Evolutionary conservation across 2,329 filamentous ascomycete species (phyloP).

Genomic region (Pyrenochaeta sp.): DNA sequence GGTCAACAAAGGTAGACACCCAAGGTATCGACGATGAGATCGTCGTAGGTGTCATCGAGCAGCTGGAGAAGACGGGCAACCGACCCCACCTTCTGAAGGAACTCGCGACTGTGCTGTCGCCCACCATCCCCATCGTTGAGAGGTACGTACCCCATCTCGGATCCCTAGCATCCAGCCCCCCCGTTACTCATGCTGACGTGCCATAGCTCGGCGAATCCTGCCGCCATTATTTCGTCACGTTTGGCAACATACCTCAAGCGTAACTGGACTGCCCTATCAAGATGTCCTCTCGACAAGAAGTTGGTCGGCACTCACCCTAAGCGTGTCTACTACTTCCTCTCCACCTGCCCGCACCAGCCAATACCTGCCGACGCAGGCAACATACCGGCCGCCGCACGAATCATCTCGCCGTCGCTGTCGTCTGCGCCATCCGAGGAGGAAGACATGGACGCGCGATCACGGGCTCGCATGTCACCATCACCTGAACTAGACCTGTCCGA

Average conservation of each 20-base stretch:
- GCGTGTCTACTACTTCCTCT: conserved; percentile 96
- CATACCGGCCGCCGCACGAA: conserved; percentile 61
- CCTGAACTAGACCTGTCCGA: conserved; percentile 94
- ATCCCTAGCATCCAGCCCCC: conserved; percentile 23
- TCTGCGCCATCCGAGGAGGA: conserved; percentile 76
- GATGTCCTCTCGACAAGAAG: conserved; percentile 91
- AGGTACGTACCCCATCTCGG: conserved; percentile 71
- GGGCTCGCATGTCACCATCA: conserved; percentile 80
- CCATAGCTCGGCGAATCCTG: conserved; percentile 88
- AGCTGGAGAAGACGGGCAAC: conserved; percentile 89
- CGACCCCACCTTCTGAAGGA: conserved; percentile 95
- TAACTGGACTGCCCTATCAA: conserved; percentile 76
- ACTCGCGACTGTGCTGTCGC: conserved; percentile 80
- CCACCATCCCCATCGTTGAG: conserved; percentile 82
- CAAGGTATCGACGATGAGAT: conserved; percentile 93
- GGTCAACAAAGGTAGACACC: conserved; percentile 71
- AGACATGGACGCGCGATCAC: conserved; percentile 66
- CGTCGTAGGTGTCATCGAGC: conserved; percentile 86
- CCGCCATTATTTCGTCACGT: conserved; percentile 92
- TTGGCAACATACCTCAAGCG: conserved; percentile 90
- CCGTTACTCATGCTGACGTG: conserved; percentile 45
- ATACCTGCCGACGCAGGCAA: conserved; percentile 73
- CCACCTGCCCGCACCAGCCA: conserved; percentile 83
- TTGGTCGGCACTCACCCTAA: conserved; percentile 91
- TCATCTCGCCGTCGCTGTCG: conserved; percentile 88